Evolutionary conservation across 2,329 filamentous ascomycete genomes (phyloP).

Genomic region (Beauveria sp.): DNA sequence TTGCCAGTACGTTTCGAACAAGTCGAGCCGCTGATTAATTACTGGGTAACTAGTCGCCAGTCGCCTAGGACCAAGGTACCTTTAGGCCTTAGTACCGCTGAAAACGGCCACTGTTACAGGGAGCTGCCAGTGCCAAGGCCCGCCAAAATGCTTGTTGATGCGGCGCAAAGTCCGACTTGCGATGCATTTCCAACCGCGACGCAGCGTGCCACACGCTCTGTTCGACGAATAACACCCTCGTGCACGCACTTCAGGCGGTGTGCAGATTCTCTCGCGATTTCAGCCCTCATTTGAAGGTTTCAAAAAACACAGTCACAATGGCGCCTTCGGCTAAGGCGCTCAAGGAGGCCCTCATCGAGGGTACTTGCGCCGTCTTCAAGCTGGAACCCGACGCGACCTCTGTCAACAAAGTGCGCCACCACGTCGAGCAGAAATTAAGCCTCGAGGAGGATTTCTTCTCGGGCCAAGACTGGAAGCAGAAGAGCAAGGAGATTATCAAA

Average conservation of each 20-base stretch:
- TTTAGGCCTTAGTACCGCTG: neutral
- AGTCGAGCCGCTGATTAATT: conserved; percentile 5
- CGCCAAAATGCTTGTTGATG: neutral
- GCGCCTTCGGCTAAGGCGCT: conserved; percentile 34
- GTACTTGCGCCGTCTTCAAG: conserved; percentile 38
- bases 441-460: conserved; percentile 46
- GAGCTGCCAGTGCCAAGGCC: neutral
- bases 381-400: conserved; percentile 39
- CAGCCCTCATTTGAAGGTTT: neutral
- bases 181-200: conserved; percentile 3
- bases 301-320: conserved; percentile 23
- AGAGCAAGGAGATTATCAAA: conserved; percentile 52
- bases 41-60: neutral
- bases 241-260: neutral
- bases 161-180: neutral
- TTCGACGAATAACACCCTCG: neutral
- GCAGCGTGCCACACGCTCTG: neutral
- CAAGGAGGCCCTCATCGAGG: conserved; percentile 38
- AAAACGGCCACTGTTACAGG: neutral
- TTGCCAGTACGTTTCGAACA: neutral
- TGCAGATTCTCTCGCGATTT: neutral
- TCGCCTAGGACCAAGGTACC: no score
- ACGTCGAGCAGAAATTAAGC: conserved; percentile 39
- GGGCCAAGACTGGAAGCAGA: conserved; percentile 45
- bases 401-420: conserved; percentile 50